Evolutionary conservation across 2,329 filamentous ascomycete genomes (phyloP), one percentile per base, ranked within the genome.

Genomic region (Cladosporium cucumerinum): DNA sequence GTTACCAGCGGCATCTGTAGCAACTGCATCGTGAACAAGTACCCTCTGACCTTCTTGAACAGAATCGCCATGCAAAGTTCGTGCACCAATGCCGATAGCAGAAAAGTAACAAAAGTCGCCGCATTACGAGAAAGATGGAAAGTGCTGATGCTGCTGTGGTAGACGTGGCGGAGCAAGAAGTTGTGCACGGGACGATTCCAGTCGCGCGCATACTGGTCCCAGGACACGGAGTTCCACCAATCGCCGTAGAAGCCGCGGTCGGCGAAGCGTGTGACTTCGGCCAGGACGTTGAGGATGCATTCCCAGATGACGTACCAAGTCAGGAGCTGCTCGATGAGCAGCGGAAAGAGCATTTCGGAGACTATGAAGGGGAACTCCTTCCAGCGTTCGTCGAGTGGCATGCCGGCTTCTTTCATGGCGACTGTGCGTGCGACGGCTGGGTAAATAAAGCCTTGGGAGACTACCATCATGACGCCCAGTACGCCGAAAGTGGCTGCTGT

Each of bases 121-220:
- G 86, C 86, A 69, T 86, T 83, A 73, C 88, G 89, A 70, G 87
- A 86, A 60, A 93, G 82, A 66, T 87, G 87, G 75, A 92, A 85
- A 11, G 88, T 86, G 1, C 87, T 90, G 72, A 93, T 93, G 54
- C 87, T 89, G 54, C 85, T 87, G 77, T 93, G 89, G 73, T 93
- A 93, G 66, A 93, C 91, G 72, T 93, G 90, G 16, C 91, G 83
- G 2, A 93, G 81, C 30, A 93, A 79, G 75, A 93, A 93, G 71
- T 89, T 87, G 73, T 93, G 90, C 4, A 93, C 90, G 0, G 90
- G 90, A n/a, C 86, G 80, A 73, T 93, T 93, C 91, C 91, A 93
- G 73, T 92, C 89, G 46, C 90, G 82, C 4, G 90, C 90, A 71
- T 91, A 94, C 73, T 92, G 88, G 71, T 93, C 89, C 85, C 88